Percentiles rank a stretch among this genome's conserved stretches.
Evolutionary conservation across 1,139 yeast species (phyloP).

Genomic region (Geotrichum cucujoidarum): DNA sequence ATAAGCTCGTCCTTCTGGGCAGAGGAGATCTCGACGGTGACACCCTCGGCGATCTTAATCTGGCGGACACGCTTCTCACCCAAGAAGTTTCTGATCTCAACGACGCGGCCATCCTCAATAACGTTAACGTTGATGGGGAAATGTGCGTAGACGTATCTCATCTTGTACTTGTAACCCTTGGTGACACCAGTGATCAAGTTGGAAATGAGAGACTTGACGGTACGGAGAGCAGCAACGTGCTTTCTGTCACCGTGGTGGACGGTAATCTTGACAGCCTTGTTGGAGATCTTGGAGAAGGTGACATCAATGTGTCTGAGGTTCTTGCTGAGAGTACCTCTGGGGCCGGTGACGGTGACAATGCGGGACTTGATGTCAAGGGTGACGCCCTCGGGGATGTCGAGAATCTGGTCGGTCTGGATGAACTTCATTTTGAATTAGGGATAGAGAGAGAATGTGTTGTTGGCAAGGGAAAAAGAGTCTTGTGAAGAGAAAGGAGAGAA

Average conservation of each 20-base stretch:
- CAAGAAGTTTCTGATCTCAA: slow-evolving; percentile 98
- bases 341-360: slow-evolving; percentile 86
- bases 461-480: no score
- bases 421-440: slow-evolving; percentile 58
- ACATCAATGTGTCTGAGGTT: slow-evolving; percentile 93
- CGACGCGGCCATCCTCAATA: slow-evolving; percentile 65
- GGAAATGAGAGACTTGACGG: slow-evolving; percentile 90
- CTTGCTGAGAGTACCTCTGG: slow-evolving; percentile 94
- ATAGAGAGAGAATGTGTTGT: not conserved
- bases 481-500: not conserved
- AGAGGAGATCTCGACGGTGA: slow-evolving; percentile 77
- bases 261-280: slow-evolving; percentile 74
- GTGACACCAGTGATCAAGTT: slow-evolving; percentile 98
- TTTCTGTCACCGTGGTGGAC: slow-evolving; percentile 99
- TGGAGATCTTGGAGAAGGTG: slow-evolving; percentile 73
- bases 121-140: slow-evolving; percentile 99
- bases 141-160: slow-evolving; percentile 99
- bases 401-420: slow-evolving; percentile 89
- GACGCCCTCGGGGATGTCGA: slow-evolving; percentile 94
- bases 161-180: slow-evolving; percentile 98
- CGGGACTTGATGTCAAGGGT: slow-evolving; percentile 90
- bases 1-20: slow-evolving; percentile 91
- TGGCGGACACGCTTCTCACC: slow-evolving; percentile 97
- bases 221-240: slow-evolving; percentile 99
- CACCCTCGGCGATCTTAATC: slow-evolving; percentile 85